Evolutionary conservation across 495 filamentous ascomycete genomes (phyloP).

Genomic region (Aspergillus biplanus): DNA sequence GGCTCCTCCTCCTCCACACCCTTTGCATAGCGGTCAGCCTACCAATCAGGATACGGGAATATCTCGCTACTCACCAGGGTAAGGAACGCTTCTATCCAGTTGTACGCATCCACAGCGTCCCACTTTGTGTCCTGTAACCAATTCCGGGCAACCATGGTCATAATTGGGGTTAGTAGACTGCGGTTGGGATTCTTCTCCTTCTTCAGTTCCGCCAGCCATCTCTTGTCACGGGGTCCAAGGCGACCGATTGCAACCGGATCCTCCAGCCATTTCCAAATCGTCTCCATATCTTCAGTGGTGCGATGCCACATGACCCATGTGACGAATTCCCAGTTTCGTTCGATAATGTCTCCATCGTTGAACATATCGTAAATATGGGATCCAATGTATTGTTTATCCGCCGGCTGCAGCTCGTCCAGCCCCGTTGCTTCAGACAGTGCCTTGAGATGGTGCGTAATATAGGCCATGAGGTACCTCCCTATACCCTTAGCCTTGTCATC

Average conservation of each 20-base stretch:
- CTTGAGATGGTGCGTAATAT: slow-evolving; percentile 22
- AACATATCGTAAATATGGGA: slow-evolving; percentile 28
- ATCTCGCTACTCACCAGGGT: slow-evolving; percentile 12
- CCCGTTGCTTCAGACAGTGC: slow-evolving; percentile 20
- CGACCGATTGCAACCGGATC: slow-evolving; percentile 20
- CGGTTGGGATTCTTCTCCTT: slow-evolving; percentile 10
- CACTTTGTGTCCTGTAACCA: slow-evolving; percentile 16
- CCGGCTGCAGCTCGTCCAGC: slow-evolving; percentile 23
- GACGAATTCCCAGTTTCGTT: slow-evolving; percentile 27
- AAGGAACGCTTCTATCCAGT: slow-evolving; percentile 20
- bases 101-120: background rate
- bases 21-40: too few relatives aligned
- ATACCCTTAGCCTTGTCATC: slow-evolving; percentile 10
- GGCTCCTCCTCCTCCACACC: too few relatives aligned
- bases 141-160: slow-evolving; percentile 19
- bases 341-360: slow-evolving; percentile 22
- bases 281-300: slow-evolving; percentile 3
- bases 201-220: slow-evolving; percentile 16
- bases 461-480: slow-evolving; percentile 13
- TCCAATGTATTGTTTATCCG: slow-evolving; percentile 31
- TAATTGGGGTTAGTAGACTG: slow-evolving; percentile 16
- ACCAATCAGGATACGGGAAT: too few relatives aligned
- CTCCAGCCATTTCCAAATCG: slow-evolving; percentile 22
- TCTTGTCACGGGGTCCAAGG: slow-evolving; percentile 16
- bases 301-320: slow-evolving; percentile 4